Base-by-base conservation (phyloP, 371 early-diverging fungal genomes). In the Gilbertella persicaria region DNA sequence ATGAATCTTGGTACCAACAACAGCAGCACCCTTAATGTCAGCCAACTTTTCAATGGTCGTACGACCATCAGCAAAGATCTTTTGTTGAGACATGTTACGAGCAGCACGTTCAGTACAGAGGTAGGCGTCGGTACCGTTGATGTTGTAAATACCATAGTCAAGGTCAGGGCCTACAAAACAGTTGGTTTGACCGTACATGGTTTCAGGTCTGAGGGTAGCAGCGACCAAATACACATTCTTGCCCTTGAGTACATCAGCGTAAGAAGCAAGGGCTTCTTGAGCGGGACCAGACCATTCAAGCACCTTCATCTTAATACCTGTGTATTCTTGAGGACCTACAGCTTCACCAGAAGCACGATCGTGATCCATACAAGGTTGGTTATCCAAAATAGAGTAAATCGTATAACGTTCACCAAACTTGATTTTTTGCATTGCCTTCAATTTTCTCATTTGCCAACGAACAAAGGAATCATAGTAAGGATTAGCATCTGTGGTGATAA, bases 321-420 rank as follows among this genome's bases (percentile, higher is more conserved):
- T 97, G 79, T 98, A 99, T 62, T 96, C 95, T 67, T 95, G 93
- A 33, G 98, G 98, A 41, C 91, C 94, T 17, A 99, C 89, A 43
- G 95, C 99, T 76, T 99, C 99, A 62, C 99, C 99, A 30, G 88
- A 84, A 57, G 85, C 79, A 66, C 99, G 93, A 74, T 99, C 99
- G 82, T 99, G 99, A 80, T 99, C 99, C 95, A 99, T 95, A 82
- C 99, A 99, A 40, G 99, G 93, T 81, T 99, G 99, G 12, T 92
- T 91, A 79, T 99, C 99, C 30, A 90, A 65, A 45, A 96, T 91
- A 43, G 98, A 98, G 80, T 92, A 99, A 58, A 99, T 96, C 5
- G 99, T 99, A 77, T 99, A 94, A 46, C 99, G 88, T 69, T 99
- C 94, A 55, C 99, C 99, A 71, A 98, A 99, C 69, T 93, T 93